Conservation (phyloP, 2,329 filamentous ascomycete species). For the Stemphylium vesicarium region DNA sequence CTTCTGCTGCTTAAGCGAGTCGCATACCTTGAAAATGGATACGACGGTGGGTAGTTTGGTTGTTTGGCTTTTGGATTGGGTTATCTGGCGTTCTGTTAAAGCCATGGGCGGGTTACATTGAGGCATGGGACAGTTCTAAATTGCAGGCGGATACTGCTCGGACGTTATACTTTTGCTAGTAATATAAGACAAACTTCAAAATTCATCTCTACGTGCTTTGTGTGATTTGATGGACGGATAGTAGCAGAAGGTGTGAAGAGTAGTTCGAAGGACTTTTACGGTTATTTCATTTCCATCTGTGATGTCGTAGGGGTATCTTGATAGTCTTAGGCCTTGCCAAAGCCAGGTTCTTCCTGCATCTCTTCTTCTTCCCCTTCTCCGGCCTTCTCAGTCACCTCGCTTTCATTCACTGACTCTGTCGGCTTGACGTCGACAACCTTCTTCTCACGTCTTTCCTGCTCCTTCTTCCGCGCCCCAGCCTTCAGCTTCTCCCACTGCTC, state of each 20-base stretch:
- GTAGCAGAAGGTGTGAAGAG: too few relatives aligned
- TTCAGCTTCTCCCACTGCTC: slow-evolving; percentile 74
- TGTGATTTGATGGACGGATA: not conserved
- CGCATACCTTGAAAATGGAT: not conserved
- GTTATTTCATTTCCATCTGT: too few relatives aligned
- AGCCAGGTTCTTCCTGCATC: slow-evolving; percentile 33
- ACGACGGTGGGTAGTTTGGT: not conserved
- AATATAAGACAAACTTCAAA: not conserved
- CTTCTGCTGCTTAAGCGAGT: slow-evolving; percentile 34
- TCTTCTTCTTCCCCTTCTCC: slow-evolving; percentile 12
- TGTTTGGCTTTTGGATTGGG: slow-evolving; percentile 1
- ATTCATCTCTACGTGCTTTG: not conserved
- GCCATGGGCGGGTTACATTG: not conserved
- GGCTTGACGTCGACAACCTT: slow-evolving; percentile 18
- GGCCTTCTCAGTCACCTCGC: slow-evolving; percentile 17
- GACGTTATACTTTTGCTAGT: not conserved
- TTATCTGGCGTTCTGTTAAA: not conserved
- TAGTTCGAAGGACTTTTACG: too few relatives aligned
- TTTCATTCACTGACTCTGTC: slow-evolving; percentile 22
- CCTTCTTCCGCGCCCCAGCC: slow-evolving; percentile 60
- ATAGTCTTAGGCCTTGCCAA: slow-evolving; percentile 35
- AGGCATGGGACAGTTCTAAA: not conserved
- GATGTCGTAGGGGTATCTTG: not conserved
- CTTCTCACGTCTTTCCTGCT: slow-evolving; percentile 37
- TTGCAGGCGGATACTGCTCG: not conserved